Evolutionary conservation across 2,329 filamentous ascomycete species (phyloP).

Genomic region (Trichoderma hamatum): DNA sequence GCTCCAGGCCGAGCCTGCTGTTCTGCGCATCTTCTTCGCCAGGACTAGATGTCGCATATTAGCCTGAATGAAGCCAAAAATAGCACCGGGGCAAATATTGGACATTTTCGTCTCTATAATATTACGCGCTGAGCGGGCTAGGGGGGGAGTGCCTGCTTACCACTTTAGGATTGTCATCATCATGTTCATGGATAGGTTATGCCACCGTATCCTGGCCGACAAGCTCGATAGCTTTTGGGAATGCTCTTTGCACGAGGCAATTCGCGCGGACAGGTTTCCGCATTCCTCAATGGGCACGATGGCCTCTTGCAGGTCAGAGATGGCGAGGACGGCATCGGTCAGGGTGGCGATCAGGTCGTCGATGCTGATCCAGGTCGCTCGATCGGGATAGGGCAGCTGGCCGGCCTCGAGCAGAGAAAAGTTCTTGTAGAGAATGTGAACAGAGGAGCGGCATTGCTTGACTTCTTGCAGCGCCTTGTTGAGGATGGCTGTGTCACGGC

Average conservation of each 20-base stretch:
- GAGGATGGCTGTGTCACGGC: constrained; percentile 35
- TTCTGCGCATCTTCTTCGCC: constrained; percentile 43
- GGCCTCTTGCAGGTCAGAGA: constrained; percentile 40
- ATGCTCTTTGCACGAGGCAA: constrained; percentile 21
- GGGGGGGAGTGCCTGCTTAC: constrained; percentile 33
- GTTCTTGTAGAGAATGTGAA: constrained; percentile 43
- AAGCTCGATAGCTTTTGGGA: constrained; percentile 28
- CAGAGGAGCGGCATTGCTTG: constrained; percentile 44
- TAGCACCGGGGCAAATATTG: not conserved
- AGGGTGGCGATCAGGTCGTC: constrained; percentile 42
- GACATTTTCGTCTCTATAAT: not conserved
- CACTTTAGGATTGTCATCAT: constrained; percentile 47
- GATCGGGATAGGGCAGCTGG: constrained; percentile 42
- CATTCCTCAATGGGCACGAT: constrained; percentile 31
- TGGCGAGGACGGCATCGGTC: constrained; percentile 43
- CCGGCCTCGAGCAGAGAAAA: constrained; percentile 40
- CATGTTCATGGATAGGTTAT: constrained; percentile 45
- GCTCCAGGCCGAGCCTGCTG: constrained; percentile 40
- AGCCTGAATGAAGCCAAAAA: constrained; percentile 1
- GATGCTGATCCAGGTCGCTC: constrained; percentile 41
- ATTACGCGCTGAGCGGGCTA: not conserved
- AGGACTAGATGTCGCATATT: constrained; percentile 33
- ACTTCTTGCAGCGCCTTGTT: constrained; percentile 41
- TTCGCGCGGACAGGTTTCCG: constrained; percentile 16
- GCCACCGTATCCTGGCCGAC: constrained; percentile 42